These are phyloP conservation scores for Nicotiana tabacum DNA, from an alignment of 257 asterid genomes.

Conservation along the genomic window DNA sequence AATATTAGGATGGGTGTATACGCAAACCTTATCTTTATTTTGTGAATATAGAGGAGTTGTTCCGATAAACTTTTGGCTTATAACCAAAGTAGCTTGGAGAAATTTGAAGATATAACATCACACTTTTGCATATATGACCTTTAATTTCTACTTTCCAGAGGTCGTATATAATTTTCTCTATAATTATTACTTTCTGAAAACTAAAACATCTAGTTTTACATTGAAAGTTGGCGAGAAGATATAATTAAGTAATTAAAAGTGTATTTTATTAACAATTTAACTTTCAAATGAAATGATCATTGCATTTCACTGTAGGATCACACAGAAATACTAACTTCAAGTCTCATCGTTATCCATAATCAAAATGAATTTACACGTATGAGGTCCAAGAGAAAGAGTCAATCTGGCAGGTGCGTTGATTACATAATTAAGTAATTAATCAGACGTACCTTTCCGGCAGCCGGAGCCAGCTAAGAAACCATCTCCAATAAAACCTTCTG, in stretches of 20 bases:
- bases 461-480: constrained; percentile 61
- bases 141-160: neutral
- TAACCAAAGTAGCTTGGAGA: neutral
- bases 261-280: no score
- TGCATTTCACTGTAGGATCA: no score
- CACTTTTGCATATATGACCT: neutral
- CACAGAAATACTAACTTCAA: neutral
- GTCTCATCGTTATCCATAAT: neutral
- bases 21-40: fast-evolving
- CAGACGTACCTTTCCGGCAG: constrained; percentile 64
- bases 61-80: fast-evolving
- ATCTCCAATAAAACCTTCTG: constrained; percentile 62
- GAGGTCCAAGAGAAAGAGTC: no score
- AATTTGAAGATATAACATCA: neutral
- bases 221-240: neutral
- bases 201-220: neutral
- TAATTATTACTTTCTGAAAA: neutral
- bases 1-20: no score
- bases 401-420: no score
- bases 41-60: no score
- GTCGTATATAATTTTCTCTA: neutral
- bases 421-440: neutral
- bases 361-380: no score
- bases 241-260: neutral
- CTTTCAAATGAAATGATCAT: no score